Base-by-base conservation (phyloP, 2,329 filamentous ascomycete species). In the Aspergillus sp. region DNA sequence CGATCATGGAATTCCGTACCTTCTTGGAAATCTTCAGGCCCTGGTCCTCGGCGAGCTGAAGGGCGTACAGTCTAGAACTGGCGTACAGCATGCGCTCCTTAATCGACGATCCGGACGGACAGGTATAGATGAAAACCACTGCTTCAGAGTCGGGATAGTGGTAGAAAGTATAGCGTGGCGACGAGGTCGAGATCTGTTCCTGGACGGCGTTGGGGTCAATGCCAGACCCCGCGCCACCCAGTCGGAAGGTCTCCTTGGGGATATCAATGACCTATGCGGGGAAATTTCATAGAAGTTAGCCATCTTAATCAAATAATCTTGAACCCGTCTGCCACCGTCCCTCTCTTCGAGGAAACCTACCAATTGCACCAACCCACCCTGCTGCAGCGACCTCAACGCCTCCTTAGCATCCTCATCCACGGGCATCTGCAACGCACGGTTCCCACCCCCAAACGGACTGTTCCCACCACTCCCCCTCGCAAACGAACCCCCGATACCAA, bases 21-120 rank as follows among this genome's bases (percentile, higher is more conserved):
- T 82, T 85, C 76, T 85, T 87, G 57, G 78, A 77, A 45, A 88
- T 78, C 64, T 81, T 80, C 57, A 88, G 68, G 6, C 85, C 85
- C 26, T 82, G 82, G 52, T 81, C 79, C 52, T 85, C 81, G 20
- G 85, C 85, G 58, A 83, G 62, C 26, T 71, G 68, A 29, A 88
- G 75, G n/a, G 84, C 82, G 63, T 80, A 79, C 29, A 78, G 77
- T 66, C 85, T 80, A 59, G 81, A 84, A 56, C 84, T 85, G 24
- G 86, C 85, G 72, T 88, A 87, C 60, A 88, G 67, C 86, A 89
- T 88, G 57, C 86, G 79, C 72, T 88, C 85, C 74, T 86, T 87
- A 70, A 88, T 85, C 71, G 84, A 86, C 14, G 84, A 84, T 12
- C 70, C 78, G 0, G 81, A 80, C 12, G 86, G 86, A 70, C 86